Percentiles rank a stretch among this genome's conserved stretches.
Evolutionary conservation across 2,329 filamentous ascomycete species (phyloP).

Genomic region (Aspergillus aculeatus): DNA sequence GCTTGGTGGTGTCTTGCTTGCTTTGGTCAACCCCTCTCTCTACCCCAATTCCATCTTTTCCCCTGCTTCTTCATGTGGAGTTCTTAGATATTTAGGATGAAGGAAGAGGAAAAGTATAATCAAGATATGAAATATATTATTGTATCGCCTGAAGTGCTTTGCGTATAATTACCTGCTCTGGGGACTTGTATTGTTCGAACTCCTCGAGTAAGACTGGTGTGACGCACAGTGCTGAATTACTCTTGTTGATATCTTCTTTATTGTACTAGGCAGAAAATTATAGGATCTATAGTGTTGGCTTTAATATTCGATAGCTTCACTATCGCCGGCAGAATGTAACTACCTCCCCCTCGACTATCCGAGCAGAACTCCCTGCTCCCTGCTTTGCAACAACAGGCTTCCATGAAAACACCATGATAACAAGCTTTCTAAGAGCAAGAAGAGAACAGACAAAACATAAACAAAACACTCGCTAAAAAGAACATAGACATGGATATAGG

Average conservation of each 20-base stretch:
- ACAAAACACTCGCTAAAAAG: constrained; percentile 24
- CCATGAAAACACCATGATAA: background rate
- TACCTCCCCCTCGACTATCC: background rate
- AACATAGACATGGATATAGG: constrained; percentile 15
- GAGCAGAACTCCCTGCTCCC: background rate
- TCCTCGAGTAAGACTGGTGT: no score
- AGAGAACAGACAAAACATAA: background rate
- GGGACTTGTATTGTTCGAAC: no score
- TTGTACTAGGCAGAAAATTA: background rate
- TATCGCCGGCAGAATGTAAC: background rate
- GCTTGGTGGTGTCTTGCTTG: constrained; percentile 6
- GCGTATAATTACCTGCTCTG: no score
- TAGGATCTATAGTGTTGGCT: background rate
- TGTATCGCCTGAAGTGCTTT: background rate
- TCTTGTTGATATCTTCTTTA: background rate
- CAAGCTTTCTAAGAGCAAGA: background rate
- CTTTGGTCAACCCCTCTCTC: background rate
- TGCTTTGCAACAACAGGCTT: background rate
- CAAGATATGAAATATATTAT: constrained; percentile 19
- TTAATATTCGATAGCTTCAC: background rate
- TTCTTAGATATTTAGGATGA: constrained; percentile 6
- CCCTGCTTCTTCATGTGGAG: background rate
- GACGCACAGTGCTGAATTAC: no score
- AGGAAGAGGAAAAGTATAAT: constrained; percentile 20
- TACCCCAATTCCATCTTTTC: background rate